Base-by-base conservation (phyloP, 1,284 basidiomycete genomes). In the Tremellales sp. region DNA sequence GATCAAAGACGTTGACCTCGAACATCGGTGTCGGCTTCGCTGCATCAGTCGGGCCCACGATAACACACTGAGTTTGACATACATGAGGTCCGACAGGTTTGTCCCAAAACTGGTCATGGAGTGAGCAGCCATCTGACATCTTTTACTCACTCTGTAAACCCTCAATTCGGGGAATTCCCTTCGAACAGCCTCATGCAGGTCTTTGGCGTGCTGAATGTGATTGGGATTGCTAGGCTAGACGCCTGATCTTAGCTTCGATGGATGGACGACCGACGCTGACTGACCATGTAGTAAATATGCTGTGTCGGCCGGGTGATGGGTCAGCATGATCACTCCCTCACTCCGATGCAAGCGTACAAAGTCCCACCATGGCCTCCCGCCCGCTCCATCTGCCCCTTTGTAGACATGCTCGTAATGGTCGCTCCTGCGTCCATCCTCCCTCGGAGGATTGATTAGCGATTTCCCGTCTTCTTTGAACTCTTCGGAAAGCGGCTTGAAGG, bases 1-100 rank as follows among this genome's bases (percentile, higher is more conserved):
- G 81, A 5, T 70, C 79, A 66, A 84, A 84, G 3, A 78, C 79
- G 61, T 84, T 82, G 37, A 84, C 77, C 63, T 84, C 82, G 59
- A 84, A 85, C 81, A 83, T 84, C 2, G 82, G 77, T 2, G 77
- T 77, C 0, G 83, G 81, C 39, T 57, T 50, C 8, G 49, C 8
- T 9, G 34, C 22, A 16, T 31, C 16, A 31, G 29, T 10, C 10
- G 10, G 16, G 29, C 29, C 29, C 29, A 31, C 16, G 29, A 31
- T 31, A 31, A 31, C 16, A 31, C 16, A 31, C 29, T 10, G 29
- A 10, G 29, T 16, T 31, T 10, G 37, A 18, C 37, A 14, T 25
- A 39, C 37, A 18, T 39, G 37, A 39, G 37, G 37, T 39, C 55
- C 55, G 12, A 57, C 22, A 1, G 52, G 47, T 13, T 25, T 12